Base-by-base conservation (phyloP, 208 protist genomes). In the Strigomonas galati region DNA sequence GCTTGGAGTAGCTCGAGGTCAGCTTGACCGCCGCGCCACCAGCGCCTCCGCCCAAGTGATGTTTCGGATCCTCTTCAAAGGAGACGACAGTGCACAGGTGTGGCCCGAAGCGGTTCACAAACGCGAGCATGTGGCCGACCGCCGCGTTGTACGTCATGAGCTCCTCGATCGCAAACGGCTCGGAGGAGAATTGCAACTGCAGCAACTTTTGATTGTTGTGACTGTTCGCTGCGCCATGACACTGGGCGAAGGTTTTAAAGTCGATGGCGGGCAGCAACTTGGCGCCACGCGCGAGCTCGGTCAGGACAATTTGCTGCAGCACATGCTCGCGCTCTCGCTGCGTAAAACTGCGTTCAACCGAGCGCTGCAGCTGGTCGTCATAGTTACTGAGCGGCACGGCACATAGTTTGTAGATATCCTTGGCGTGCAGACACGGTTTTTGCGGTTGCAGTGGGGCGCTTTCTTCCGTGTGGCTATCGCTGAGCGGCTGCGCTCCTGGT, bases 291-390 rank as follows among this genome's bases (percentile, higher is more conserved):
- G 76, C 79, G 3, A 81, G 23, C 48, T 65, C 31, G 49, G 72
- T 32, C 21, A 89, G 74, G 43, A 85, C 66, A 19, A 78, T 53
- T 19, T 76, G 72, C 70, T 85, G 79, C 17, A 89, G 32, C 15
- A 79, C 67, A 54, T 89, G 83, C 27, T 62, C 72, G 23, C 76
- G 62, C 57, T 89, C 83, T 7, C 79, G 76, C 27, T 60, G 21
- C 24, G 79, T 81, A 52, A 89, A 73, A 65, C 66, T 83, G 30
- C 79, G 79, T 62, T 80, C 74, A 4, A 85, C 66, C 19, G 71
- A 67, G 21, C 61, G 54, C 57, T 77, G 71, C 37, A 85, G 74
- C 60, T 84, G 31, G 26, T 65, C 67, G 55, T 74, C 60, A 51
- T 59, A 69, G 37, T 62, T 62, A 35, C 58, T 53, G 31, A 72